Conservation (phyloP, 257 asterid genomes). For the Leptodermis oblonga region DNA sequence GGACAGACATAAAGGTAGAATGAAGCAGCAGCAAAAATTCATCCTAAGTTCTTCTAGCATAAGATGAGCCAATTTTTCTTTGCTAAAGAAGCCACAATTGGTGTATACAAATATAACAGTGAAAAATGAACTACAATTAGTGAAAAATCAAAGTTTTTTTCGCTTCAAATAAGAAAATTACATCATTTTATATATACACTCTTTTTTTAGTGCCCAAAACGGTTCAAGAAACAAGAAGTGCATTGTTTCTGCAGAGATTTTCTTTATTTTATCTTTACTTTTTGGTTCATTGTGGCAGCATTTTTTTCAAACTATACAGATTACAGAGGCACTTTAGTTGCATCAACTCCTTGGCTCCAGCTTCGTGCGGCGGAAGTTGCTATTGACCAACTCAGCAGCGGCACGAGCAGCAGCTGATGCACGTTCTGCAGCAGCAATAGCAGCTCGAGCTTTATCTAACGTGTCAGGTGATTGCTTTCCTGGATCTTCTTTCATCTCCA, state of each 20-base stretch:
- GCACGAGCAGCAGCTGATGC: slow-evolving; percentile 93
- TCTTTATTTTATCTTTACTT: neutral
- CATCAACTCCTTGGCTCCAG: slow-evolving; percentile 28
- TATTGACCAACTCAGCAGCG: slow-evolving; percentile 70
- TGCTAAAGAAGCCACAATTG: too few species aligned
- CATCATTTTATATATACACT: too few species aligned
- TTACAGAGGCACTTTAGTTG: neutral
- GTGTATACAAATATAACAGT: neutral
- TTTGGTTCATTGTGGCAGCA: neutral
- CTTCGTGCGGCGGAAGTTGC: slow-evolving; percentile 30
- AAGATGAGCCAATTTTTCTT: too few species aligned
- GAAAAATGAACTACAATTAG: neutral
- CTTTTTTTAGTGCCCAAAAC: too few species aligned
- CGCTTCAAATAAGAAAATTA: neutral
- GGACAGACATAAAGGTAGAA: too few species aligned
- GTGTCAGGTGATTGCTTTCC: slow-evolving; percentile 44
- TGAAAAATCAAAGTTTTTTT: neutral
- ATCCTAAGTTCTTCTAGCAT: too few species aligned
- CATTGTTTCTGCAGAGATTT: neutral
- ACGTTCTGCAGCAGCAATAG: slow-evolving; percentile 89
- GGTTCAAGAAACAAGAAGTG: neutral
- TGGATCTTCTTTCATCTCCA: slow-evolving; percentile 28
- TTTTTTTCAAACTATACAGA: neutral
- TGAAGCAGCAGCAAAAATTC: too few species aligned
- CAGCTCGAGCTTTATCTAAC: slow-evolving; percentile 64